Conservation (phyloP, 176 grass and related monocot species). For the Coix lacrymajobi region DNA sequence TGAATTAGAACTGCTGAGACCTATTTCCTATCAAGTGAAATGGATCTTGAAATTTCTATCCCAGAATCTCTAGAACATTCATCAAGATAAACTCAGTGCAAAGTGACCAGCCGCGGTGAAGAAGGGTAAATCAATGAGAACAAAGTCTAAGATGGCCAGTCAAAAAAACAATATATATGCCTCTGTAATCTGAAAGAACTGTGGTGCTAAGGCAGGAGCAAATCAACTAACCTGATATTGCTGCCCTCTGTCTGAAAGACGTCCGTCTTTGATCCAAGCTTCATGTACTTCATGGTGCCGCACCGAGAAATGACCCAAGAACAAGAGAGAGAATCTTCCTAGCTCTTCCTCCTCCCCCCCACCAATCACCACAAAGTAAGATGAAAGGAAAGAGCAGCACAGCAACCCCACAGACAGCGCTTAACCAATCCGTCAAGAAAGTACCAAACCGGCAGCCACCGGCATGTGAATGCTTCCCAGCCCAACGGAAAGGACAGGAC, state of each 20-base stretch:
- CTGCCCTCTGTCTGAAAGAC: constrained; percentile 77
- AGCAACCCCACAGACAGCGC: constrained; percentile 50
- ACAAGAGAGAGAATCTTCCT: not conserved
- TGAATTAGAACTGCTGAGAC: not conserved
- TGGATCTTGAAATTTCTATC: constrained; percentile 23
- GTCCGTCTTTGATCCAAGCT: constrained; percentile 96
- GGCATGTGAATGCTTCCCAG: constrained; percentile 40
- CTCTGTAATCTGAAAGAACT: not conserved
- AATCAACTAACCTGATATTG: constrained; percentile 63
- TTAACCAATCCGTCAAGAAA: constrained; percentile 51
- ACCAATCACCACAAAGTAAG: constrained; percentile 21
- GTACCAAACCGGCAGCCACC: constrained; percentile 31
- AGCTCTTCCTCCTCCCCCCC: constrained; percentile 19
- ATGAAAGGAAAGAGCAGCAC: constrained; percentile 29
- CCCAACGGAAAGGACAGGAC: constrained; percentile 27
- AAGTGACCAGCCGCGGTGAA: not conserved
- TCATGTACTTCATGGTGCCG: constrained; percentile 96
- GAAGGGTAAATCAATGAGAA: constrained; percentile 18
- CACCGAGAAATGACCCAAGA: constrained; percentile 6
- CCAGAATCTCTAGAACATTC: constrained; percentile 18
- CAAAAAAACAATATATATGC: not conserved
- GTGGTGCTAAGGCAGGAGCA: not conserved
- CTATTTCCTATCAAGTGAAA: constrained; percentile 18
- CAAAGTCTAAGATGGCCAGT: not conserved
- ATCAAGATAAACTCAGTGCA: not conserved